Conservation (phyloP, 306 rosid species). For the Rosa chinensis region DNA sequence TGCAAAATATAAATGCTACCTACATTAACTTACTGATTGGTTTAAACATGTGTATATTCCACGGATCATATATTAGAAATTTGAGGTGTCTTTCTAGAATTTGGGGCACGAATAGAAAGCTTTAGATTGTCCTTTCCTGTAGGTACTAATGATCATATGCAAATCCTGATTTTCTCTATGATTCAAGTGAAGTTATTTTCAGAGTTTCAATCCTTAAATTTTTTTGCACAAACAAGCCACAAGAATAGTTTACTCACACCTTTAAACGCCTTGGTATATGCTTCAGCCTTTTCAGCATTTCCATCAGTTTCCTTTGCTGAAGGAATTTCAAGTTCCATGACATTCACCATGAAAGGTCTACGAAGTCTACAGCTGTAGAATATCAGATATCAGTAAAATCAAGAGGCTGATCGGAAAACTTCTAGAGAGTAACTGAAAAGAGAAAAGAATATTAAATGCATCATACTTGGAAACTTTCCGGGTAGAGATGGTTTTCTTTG, state of each 20-base stretch:
- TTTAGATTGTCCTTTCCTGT: neutral
- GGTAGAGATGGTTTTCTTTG: no score
- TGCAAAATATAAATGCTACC: no score
- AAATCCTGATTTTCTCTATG: neutral
- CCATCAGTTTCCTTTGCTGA: conserved; percentile 48
- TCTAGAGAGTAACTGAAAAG: no score
- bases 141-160: neutral
- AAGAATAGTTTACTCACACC: conserved; percentile 51
- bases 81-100: neutral
- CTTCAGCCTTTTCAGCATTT: conserved; percentile 78
- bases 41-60: neutral
- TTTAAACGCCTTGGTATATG: conserved; percentile 72
- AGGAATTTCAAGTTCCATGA: conserved; percentile 40
- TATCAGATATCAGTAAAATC: no score
- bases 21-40: no score
- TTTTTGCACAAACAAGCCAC: neutral
- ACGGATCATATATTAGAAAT: neutral
- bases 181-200: neutral
- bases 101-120: neutral
- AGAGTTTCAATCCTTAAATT: neutral
- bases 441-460: no score
- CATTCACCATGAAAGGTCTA: conserved; percentile 41
- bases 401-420: no score
- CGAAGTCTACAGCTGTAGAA: conserved; percentile 16
- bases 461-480: no score